A percentile compares a stretch with the other conserved stretches of the same genome.
Evolutionary conservation across 208 protist species (phyloP).

Genomic region (Balamuthia mandrillaris): DNA sequence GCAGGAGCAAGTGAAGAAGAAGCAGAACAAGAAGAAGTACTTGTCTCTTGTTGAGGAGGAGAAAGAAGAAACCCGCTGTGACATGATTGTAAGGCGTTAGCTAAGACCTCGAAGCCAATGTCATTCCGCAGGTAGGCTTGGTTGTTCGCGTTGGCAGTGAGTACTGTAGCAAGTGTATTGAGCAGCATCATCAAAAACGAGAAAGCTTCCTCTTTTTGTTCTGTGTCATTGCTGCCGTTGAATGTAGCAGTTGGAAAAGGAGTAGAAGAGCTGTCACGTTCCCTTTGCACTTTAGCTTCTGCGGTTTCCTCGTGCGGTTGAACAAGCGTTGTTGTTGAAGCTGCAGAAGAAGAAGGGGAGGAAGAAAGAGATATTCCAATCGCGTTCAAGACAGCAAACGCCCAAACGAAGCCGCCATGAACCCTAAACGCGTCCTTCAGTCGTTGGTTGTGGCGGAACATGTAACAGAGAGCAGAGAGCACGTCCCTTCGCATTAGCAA

Average conservation of each 20-base stretch:
- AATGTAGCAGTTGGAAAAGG: not conserved
- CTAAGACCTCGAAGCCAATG: conserved; percentile 5
- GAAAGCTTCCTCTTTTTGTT: conserved; percentile 4
- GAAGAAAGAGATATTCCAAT: not conserved
- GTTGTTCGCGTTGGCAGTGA: conserved; percentile 9
- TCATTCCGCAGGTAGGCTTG: not conserved
- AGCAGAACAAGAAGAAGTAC: no score
- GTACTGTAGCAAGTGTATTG: not conserved
- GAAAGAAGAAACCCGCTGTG: not conserved
- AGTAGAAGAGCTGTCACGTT: no score
- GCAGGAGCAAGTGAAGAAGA: not conserved
- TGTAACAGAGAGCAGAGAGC: conserved; percentile 1
- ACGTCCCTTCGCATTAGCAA: not conserved
- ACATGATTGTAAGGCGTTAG: not conserved
- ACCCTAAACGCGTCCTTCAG: conserved; percentile 24
- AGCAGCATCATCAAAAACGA: conserved; percentile 16
- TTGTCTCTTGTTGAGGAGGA: not conserved
- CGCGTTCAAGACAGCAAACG: conserved; percentile 16
- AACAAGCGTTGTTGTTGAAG: not conserved
- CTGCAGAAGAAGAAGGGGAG: not conserved
- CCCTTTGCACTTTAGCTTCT: no score
- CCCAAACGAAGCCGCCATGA: conserved; percentile 21
- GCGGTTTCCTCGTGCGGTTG: not conserved
- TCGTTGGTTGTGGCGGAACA: conserved; percentile 17
- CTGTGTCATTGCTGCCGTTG: not conserved